phyloP scores from a whole-genome alignment of 192 early-diverging fungal genomes.

The Podila clonocystis region DNA sequence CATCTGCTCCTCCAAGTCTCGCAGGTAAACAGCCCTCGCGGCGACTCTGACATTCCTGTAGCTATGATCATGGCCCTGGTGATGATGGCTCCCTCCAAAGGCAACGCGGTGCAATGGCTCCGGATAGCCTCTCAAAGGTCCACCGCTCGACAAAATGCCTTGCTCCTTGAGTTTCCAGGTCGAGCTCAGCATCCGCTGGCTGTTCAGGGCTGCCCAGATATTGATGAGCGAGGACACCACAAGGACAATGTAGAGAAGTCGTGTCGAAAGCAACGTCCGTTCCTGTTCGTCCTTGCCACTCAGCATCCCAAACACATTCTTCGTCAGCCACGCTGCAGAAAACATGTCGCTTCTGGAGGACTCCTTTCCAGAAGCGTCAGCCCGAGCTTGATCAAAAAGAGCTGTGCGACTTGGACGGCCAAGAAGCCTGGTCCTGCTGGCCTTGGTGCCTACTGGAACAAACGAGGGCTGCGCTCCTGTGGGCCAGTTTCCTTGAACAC shows the following conservation, averaged over 20 bases:
- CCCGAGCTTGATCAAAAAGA: neutral
- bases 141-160: neutral
- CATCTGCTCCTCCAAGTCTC: constrained; percentile 59
- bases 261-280: constrained; percentile 4
- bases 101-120: constrained; percentile 17
- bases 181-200: constrained; percentile 27
- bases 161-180: constrained; percentile 19
- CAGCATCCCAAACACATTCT: neutral
- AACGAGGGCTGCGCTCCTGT: constrained; percentile 27
- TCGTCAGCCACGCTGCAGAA: neutral
- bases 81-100: neutral
- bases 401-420: constrained; percentile 24
- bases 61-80: neutral
- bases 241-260: constrained; percentile 27
- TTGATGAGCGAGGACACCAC: constrained; percentile 44
- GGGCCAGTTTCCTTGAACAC: constrained; percentile 34
- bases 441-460: constrained; percentile 32
- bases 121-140: constrained; percentile 12
- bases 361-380: neutral
- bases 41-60: constrained; percentile 23
- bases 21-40: constrained; percentile 57
- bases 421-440: constrained; percentile 28
- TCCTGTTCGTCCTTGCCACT: constrained; percentile 15
- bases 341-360: neutral
- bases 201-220: constrained; percentile 41